phyloP scores from a whole-genome alignment of 2,329 filamentous ascomycete species.

The Paecilomyces sp. region DNA sequence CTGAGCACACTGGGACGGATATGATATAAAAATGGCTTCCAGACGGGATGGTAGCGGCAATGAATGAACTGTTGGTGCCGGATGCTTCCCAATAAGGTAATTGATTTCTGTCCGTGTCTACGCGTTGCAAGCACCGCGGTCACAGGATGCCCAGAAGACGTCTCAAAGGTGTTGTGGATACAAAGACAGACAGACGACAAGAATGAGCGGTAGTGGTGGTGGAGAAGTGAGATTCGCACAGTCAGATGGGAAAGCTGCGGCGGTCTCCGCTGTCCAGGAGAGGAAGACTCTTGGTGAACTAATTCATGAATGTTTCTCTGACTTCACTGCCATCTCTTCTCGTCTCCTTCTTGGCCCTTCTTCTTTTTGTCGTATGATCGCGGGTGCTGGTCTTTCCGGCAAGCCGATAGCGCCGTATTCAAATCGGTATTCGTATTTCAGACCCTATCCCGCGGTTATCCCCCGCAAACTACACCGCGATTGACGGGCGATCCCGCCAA shows the following conservation, averaged over 20 bases:
- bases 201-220: neutral
- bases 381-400: neutral
- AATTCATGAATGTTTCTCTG: too few relatives aligned
- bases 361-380: neutral
- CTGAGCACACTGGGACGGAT: neutral
- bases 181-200: neutral
- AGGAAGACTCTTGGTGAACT: too few relatives aligned
- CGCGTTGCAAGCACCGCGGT: neutral
- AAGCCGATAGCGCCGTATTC: neutral
- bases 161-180: neutral
- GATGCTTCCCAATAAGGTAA: neutral
- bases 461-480: neutral
- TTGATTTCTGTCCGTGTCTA: neutral
- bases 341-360: neutral
- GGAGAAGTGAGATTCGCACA: neutral
- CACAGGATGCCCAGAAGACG: neutral
- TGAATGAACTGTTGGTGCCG: neutral
- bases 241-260: neutral
- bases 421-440: neutral
- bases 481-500: neutral
- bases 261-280: neutral
- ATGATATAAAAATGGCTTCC: neutral
- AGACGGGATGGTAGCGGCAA: neutral
- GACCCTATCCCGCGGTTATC: neutral
- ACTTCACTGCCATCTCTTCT: neutral